Conservation (phyloP, 75 land plant genomes). For the Picea glauca region DNA sequence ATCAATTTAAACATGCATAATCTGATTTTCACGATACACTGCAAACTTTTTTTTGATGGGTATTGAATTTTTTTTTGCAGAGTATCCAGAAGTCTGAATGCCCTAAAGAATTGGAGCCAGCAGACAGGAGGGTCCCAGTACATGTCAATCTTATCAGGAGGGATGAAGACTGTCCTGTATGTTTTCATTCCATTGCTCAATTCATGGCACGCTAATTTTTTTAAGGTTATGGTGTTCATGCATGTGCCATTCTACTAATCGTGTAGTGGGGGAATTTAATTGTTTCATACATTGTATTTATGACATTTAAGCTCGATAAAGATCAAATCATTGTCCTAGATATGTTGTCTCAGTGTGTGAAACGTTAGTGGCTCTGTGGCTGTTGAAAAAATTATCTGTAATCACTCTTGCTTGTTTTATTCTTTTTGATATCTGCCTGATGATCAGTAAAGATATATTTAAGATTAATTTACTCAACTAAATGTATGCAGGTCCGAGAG, state of each 20-base stretch:
- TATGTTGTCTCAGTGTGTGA: no score
- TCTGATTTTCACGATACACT: neutral
- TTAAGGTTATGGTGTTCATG: neutral
- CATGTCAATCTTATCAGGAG: conserved; percentile 68
- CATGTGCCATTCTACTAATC: neutral
- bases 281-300: no score
- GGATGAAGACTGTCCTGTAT: conserved; percentile 70
- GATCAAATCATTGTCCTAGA: no score
- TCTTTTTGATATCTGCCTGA: neutral
- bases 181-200: conserved; percentile 12
- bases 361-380: neutral
- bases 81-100: conserved; percentile 78
- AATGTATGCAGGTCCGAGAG: conserved; percentile 47
- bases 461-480: neutral
- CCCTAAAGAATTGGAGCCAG: conserved; percentile 82
- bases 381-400: neutral
- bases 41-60: neutral
- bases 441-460: conserved; percentile 5
- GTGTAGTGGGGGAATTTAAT: neutral
- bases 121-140: conserved; percentile 56
- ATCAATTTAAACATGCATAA: neutral
- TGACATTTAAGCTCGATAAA: no score
- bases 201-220: neutral
- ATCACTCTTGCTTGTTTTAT: neutral
- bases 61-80: conserved; percentile 33